phyloP scores from a whole-genome alignment of 208 protist species.

The Acanthamoeba royreba region DNA sequence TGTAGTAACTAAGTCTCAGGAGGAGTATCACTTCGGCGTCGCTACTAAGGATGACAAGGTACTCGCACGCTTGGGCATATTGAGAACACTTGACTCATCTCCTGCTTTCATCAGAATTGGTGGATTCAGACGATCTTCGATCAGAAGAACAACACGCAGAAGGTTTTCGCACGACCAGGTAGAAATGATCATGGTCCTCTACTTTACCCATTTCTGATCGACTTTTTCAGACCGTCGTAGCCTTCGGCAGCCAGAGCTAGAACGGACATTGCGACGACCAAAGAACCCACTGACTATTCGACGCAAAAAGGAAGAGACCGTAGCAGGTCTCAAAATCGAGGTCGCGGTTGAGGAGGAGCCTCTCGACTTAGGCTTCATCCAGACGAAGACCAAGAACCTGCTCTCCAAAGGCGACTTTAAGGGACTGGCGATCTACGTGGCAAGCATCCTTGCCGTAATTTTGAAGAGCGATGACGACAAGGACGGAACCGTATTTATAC shows the following conservation, averaged over 20 bases:
- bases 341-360: slow-evolving; percentile 6
- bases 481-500: too few species aligned
- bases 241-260: neutral
- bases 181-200: neutral
- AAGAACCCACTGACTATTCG: slow-evolving; percentile 3
- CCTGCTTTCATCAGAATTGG: neutral
- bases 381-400: neutral
- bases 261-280: neutral
- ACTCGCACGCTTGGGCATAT: neutral
- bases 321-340: neutral
- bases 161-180: neutral
- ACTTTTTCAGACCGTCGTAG: neutral
- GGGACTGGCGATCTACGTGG: too few species aligned
- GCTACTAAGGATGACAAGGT: neutral
- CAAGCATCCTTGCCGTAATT: too few species aligned
- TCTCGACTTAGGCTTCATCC: neutral
- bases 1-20: neutral
- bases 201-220: neutral
- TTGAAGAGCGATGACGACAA: too few species aligned
- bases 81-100: too few species aligned
- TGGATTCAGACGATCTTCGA: neutral
- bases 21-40: neutral
- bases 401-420: too few species aligned
- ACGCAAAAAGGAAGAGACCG: neutral
- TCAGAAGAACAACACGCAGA: slow-evolving; percentile 26